Evolutionary conservation across 2,329 filamentous ascomycete species (phyloP), one percentile per base, ranked within the genome.

Genomic region (Alternaria ventricosa): DNA sequence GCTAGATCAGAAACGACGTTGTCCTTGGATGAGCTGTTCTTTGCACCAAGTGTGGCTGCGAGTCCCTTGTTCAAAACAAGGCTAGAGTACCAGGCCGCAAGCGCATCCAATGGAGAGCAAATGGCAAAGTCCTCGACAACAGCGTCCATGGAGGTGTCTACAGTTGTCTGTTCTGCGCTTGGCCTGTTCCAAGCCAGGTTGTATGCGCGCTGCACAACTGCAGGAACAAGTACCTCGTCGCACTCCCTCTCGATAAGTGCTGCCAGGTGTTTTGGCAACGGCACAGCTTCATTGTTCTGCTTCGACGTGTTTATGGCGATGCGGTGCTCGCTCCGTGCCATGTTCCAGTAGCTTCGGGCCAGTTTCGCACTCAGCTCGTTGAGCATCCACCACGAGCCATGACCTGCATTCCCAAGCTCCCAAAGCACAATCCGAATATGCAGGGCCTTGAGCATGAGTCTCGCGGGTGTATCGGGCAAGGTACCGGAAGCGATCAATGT

Each of bases 71-170:
- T 92, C 41, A 97, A 82, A 12, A 88, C 84, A 59, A 90, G 85
- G 67, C 89, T 93, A 0, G 94, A 96, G 84, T 90, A 96, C 94
- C 94, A 97, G 3, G 94, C 93, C 7, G 94, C 93, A 55, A 97
- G 88, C 12, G 93, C 94, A 79, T 97, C 95, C 68, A 97, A 87
- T 0, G 94, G 93, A 18, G 93, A 96, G 56, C 92, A 89, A 64
- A 97, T 92, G 3, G 93, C 90, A 56, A 89, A 88, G 73, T 97
- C 95, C 63, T 96, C 92, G 4, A 96, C 92, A 1, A 97, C 93
- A 6, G 88, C 86, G 75, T 96, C 92, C 85, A 96, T 91, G 51
- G 92, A 89, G 56, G 90, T 88, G 66, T 92, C 90, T 4, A 86
- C 83, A 46, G 85, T 82, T 0, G 89, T 86, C 28, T 90, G 88